Evolutionary conservation across 2,329 filamentous ascomycete species (phyloP).

Genomic region (Colletotrichum echinochloae): DNA sequence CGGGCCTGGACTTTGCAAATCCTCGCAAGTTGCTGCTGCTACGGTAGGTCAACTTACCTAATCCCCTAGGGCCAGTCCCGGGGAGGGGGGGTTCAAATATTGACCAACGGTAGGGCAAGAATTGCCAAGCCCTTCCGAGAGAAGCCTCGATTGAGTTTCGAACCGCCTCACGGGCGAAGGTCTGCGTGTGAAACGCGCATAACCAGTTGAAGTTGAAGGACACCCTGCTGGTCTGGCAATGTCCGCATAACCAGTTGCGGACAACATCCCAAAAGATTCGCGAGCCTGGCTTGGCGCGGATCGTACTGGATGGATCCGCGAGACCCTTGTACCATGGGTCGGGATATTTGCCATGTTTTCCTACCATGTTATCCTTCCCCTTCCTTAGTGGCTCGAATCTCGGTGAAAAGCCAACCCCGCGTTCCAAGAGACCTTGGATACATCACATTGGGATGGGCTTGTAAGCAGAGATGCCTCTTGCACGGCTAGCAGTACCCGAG

Average conservation of each 20-base stretch:
- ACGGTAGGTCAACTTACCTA: neutral
- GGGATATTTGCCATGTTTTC: constrained; percentile 34
- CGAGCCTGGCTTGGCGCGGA: constrained; percentile 32
- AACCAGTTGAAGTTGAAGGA: neutral
- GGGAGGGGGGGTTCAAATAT: neutral
- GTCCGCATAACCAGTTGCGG: constrained; percentile 22
- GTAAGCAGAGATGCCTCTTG: neutral
- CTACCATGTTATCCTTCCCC: too few relatives aligned
- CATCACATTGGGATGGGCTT: neutral
- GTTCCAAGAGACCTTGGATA: constrained; percentile 6
- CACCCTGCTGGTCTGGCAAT: constrained; percentile 15
- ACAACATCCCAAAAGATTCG: constrained; percentile 25
- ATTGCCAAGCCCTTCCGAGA: constrained; percentile 12
- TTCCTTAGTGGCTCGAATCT: constrained; percentile 5
- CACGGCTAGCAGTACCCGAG: neutral
- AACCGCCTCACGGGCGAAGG: constrained; percentile 8
- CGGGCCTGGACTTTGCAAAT: constrained; percentile 25
- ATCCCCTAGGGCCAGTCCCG: too few relatives aligned
- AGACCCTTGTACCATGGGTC: constrained; percentile 36
- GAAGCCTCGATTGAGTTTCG: constrained; percentile 19
- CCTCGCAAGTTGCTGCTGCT: constrained; percentile 3
- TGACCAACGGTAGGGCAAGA: constrained; percentile 21
- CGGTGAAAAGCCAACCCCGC: constrained; percentile 4
- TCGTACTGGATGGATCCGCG: constrained; percentile 26
- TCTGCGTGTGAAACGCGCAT: neutral